phyloP scores from a whole-genome alignment of 2,329 filamentous ascomycete species.

The Ophiostoma sp. region DNA sequence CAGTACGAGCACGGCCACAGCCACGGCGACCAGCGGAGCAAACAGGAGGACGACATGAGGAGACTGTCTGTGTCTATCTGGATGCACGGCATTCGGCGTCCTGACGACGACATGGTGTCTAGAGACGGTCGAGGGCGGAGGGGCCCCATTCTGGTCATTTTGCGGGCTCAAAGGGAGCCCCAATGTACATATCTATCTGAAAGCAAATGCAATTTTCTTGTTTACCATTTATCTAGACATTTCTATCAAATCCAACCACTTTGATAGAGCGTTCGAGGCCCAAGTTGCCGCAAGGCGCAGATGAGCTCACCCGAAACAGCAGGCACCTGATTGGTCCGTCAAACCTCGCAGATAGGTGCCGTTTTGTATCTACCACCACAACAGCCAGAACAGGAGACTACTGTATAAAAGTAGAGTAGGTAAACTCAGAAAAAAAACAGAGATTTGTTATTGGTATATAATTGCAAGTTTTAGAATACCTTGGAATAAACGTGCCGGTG shows the following conservation, averaged over 20 bases:
- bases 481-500: background rate
- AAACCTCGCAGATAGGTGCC: background rate
- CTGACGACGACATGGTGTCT: background rate
- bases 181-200: conserved; percentile 25
- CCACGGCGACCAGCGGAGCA: background rate
- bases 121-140: background rate
- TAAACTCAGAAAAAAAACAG: background rate
- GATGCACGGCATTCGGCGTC: background rate
- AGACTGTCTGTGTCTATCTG: background rate
- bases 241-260: too few species aligned
- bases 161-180: background rate
- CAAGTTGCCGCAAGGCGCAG: conserved; percentile 19
- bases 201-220: conserved; percentile 20
- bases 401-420: background rate
- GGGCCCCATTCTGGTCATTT: background rate
- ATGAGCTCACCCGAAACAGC: conserved; percentile 28
- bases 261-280: background rate
- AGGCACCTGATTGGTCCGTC: conserved; percentile 28
- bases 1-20: background rate
- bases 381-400: background rate
- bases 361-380: background rate
- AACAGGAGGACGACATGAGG: background rate
- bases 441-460: background rate
- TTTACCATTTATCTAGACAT: background rate
- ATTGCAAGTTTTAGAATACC: too few species aligned